A percentile compares a stretch with the other conserved stretches of the same genome.
phyloP scores from a whole-genome alignment of 108 stramenopile genomes.

The Cylindrotheca fusiformis region DNA sequence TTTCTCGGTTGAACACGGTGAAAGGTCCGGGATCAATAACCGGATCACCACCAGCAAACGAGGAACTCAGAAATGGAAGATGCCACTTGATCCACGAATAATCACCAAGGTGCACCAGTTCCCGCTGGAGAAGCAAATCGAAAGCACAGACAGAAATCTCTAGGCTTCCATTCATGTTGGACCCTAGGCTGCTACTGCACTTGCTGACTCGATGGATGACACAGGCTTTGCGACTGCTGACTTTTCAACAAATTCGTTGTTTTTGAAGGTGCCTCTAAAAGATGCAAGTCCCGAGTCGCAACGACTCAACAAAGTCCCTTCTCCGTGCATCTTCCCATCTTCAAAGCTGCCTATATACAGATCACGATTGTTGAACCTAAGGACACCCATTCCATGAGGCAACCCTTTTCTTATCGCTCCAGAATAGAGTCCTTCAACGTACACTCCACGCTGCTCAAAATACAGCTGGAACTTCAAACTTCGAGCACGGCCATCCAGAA shows the following conservation, averaged over 20 bases:
- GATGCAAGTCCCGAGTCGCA: background rate
- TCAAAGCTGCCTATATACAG: slow-evolving; percentile 17
- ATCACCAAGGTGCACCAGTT: too few species aligned
- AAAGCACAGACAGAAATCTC: too few species aligned
- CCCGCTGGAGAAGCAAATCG: too few species aligned
- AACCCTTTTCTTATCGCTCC: slow-evolving; percentile 7
- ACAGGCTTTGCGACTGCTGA: background rate
- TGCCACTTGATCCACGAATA: too few species aligned
- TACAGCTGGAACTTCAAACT: slow-evolving; percentile 3
- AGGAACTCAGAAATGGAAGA: too few species aligned
- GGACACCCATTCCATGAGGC: slow-evolving; percentile 17
- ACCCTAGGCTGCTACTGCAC: too few species aligned
- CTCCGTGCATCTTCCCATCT: slow-evolving; percentile 18
- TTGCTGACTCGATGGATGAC: background rate
- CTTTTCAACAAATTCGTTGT: slow-evolving; percentile 11
- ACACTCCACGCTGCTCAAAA: slow-evolving; percentile 2
- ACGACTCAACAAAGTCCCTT: slow-evolving; percentile 18
- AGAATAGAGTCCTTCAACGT: slow-evolving; percentile 4
- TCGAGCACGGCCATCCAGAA: slow-evolving; percentile 6
- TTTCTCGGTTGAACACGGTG: too few species aligned
- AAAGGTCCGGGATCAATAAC: too few species aligned
- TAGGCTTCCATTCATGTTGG: too few species aligned
- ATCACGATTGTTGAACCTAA: slow-evolving; percentile 25
- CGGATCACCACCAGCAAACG: too few species aligned
- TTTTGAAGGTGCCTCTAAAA: slow-evolving; percentile 13